Conservation (phyloP, 805 yeast species). For the Wickerhamomyces bovis region DNA sequence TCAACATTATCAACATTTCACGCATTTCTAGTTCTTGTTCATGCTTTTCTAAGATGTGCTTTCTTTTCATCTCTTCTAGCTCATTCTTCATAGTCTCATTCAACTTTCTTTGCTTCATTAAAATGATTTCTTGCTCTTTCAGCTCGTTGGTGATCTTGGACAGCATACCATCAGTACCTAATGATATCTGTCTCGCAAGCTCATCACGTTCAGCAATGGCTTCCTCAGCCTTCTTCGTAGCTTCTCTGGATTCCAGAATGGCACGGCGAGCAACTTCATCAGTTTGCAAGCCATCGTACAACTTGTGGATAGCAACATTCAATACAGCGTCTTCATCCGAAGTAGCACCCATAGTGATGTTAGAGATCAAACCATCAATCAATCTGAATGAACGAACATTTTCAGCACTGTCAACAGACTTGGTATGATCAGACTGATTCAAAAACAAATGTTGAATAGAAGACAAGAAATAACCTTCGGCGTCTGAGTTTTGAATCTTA, state of each 20-base stretch:
- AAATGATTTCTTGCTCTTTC: slow-evolving; percentile 53
- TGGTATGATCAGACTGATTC: slow-evolving; percentile 29
- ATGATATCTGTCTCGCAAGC: slow-evolving; percentile 55
- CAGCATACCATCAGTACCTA: slow-evolving; percentile 75
- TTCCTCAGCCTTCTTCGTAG: slow-evolving; percentile 46
- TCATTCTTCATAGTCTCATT: slow-evolving; percentile 56
- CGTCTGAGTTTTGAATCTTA: slow-evolving; percentile 45
- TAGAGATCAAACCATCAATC: slow-evolving; percentile 59
- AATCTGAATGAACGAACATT: slow-evolving; percentile 51
- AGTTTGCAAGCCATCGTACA: slow-evolving; percentile 68
- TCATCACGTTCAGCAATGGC: slow-evolving; percentile 56
- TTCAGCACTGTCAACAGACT: slow-evolving; percentile 39
- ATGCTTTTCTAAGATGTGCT: slow-evolving; percentile 55
- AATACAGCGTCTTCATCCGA: slow-evolving; percentile 54
- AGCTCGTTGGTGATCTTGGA: slow-evolving; percentile 54
- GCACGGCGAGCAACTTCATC: slow-evolving; percentile 85
- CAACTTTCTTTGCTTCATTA: slow-evolving; percentile 53
- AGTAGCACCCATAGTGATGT: slow-evolving; percentile 46
- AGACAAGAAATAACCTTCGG: slow-evolving; percentile 44
- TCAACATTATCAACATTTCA: slow-evolving; percentile 59
- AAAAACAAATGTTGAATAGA: slow-evolving; percentile 52
- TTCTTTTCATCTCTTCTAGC: slow-evolving; percentile 56
- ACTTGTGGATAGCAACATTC: slow-evolving; percentile 68
- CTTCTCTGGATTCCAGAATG: slow-evolving; percentile 46
- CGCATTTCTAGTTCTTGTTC: slow-evolving; percentile 73